Conservation (phyloP, 345 rosid species). For the Camelina laxa region DNA sequence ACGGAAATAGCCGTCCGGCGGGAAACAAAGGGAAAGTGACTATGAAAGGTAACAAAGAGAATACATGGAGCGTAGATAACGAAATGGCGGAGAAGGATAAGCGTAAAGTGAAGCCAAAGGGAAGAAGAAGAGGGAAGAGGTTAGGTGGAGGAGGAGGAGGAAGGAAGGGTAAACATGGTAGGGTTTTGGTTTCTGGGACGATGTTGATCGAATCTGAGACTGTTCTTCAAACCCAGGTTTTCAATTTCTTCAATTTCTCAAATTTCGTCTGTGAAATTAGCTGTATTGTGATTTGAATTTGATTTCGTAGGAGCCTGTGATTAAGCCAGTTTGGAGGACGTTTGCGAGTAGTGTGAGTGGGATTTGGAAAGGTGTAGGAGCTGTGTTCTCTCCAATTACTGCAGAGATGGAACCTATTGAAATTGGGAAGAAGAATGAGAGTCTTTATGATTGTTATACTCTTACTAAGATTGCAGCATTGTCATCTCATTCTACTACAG, state of each 20-base stretch:
- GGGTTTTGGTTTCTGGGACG: conserved; percentile 64
- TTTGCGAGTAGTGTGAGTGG: conserved; percentile 93
- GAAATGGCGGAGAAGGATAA: conserved; percentile 56
- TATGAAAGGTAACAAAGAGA: conserved; percentile 66
- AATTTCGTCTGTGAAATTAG: neutral
- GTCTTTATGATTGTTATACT: conserved; percentile 79
- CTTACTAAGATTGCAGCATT: conserved; percentile 60
- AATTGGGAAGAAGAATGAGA: conserved; percentile 65
- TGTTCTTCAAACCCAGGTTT: conserved; percentile 90
- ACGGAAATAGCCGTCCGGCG: conserved; percentile 37
- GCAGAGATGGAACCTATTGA: conserved; percentile 94
- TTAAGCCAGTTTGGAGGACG: conserved; percentile 80
- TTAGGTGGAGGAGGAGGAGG: conserved; percentile 52
- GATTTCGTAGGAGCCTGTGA: conserved; percentile 74
- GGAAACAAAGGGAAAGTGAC: conserved; percentile 44
- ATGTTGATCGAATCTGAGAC: conserved; percentile 82
- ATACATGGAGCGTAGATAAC: conserved; percentile 84
- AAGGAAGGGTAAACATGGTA: conserved; percentile 49
- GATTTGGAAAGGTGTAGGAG: conserved; percentile 96
- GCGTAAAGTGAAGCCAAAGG: conserved; percentile 45
- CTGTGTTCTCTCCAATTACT: conserved; percentile 82
- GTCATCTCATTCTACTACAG: conserved; percentile 39
- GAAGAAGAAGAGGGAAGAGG: conserved; percentile 55
- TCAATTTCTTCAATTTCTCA: neutral
- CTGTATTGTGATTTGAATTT: neutral